Evolutionary conservation across 805 yeast species (phyloP).

Genomic region (Saccharomyces kudriavzevii): DNA sequence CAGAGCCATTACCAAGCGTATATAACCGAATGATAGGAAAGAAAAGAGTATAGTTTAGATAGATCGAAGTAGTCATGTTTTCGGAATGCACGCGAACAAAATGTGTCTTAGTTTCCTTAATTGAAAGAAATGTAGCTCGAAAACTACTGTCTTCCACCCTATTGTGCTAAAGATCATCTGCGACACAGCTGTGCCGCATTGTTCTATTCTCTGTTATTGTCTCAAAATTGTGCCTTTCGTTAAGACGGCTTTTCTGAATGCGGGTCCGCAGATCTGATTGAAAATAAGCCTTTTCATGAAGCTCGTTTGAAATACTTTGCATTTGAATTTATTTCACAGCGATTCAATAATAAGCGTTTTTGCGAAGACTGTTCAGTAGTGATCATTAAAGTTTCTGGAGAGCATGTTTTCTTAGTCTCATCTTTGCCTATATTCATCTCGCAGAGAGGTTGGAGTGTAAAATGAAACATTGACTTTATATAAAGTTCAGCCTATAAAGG

Average conservation of each 20-base stretch:
- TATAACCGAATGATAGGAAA: not conserved
- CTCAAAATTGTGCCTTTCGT: not conserved
- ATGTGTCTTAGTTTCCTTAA: not conserved
- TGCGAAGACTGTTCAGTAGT: not conserved
- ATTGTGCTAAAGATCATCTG: not conserved
- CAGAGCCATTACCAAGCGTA: not conserved
- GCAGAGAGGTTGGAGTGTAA: not conserved
- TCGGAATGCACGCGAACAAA: not conserved
- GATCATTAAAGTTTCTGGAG: not conserved
- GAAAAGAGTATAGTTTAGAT: not conserved
- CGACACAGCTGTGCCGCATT: not conserved
- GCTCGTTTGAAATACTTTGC: not conserved
- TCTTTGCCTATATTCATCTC: not conserved
- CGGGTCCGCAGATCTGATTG: not conserved
- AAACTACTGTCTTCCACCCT: not conserved
- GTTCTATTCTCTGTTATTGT: not conserved
- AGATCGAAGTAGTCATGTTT: not conserved
- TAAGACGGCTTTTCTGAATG: not conserved
- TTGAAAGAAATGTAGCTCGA: not conserved
- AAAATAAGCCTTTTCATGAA: not conserved
- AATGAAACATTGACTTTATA: not conserved
- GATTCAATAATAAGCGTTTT: not conserved
- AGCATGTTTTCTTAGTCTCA: not conserved
- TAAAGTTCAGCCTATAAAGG: not conserved
- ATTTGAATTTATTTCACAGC: not conserved